phyloP scores from a whole-genome alignment of 1,284 basidiomycete species.

The Pseudozyma tsukubaensis region DNA sequence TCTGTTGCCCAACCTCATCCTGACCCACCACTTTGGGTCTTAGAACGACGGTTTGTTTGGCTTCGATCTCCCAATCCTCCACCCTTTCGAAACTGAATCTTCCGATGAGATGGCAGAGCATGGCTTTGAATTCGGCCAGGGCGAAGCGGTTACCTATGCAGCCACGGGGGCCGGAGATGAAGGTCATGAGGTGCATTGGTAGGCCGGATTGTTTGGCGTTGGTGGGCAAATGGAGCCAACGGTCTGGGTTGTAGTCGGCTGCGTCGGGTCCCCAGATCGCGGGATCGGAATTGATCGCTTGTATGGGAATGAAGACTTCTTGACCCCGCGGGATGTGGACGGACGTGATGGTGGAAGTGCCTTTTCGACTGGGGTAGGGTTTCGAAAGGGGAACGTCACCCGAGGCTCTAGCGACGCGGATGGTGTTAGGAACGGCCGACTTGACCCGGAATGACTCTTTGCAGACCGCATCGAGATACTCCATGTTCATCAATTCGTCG shows the following conservation, averaged over 20 bases:
- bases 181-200: slow-evolving; percentile 54
- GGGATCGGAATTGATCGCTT: slow-evolving; percentile 42
- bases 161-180: slow-evolving; percentile 59
- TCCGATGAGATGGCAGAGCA: slow-evolving; percentile 52
- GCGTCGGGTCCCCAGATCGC: slow-evolving; percentile 60
- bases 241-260: slow-evolving; percentile 50
- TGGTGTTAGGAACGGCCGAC: slow-evolving; percentile 54
- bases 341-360: slow-evolving; percentile 43
- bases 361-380: slow-evolving; percentile 47
- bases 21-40: slow-evolving; percentile 45
- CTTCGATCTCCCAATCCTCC: slow-evolving; percentile 52
- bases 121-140: slow-evolving; percentile 62
- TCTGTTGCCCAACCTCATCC: slow-evolving; percentile 54
- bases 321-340: slow-evolving; percentile 52
- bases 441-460: slow-evolving; percentile 58
- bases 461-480: slow-evolving; percentile 57
- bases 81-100: slow-evolving; percentile 50
- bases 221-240: slow-evolving; percentile 56
- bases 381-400: slow-evolving; percentile 57
- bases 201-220: slow-evolving; percentile 32
- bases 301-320: slow-evolving; percentile 56
- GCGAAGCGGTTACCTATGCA: slow-evolving; percentile 65
- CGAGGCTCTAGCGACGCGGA: slow-evolving; percentile 38
- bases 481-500: slow-evolving; percentile 57
- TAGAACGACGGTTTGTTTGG: slow-evolving; percentile 51